Conservation (phyloP, 768 basidiomycete genomes). For the Dacryopinax spathularia region DNA sequence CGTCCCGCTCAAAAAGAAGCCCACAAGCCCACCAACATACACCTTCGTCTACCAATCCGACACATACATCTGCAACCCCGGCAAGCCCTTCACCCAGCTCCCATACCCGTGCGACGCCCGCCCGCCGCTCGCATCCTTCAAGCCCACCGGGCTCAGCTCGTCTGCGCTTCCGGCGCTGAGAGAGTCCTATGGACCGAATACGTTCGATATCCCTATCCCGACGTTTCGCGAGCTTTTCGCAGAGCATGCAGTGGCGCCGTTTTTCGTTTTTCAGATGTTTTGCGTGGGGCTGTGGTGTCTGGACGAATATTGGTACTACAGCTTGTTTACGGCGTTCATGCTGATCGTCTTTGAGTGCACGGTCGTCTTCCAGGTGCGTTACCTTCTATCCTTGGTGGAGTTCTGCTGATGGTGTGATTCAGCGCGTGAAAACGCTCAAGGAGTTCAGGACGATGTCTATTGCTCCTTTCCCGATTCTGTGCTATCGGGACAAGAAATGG, state of each 20-base stretch:
- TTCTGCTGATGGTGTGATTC: conserved; percentile 7
- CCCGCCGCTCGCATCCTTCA: conserved; percentile 56
- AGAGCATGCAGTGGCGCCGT: conserved; percentile 95
- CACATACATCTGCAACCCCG: conserved; percentile 61
- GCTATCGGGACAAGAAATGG: conserved; percentile 73
- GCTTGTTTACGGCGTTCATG: conserved; percentile 96
- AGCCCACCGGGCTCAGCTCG: conserved; percentile 36
- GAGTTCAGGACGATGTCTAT: conserved; percentile 98
- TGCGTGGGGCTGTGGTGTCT: conserved; percentile 95
- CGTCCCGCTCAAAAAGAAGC: conserved; percentile 53
- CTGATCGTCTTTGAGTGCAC: conserved; percentile 96
- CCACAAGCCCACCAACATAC: conserved; percentile 43
- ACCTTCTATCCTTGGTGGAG: background rate
- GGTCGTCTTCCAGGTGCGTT: conserved; percentile 86
- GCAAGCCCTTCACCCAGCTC: conserved; percentile 54
- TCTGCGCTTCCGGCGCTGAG: conserved; percentile 38
- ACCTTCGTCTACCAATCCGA: conserved; percentile 92
- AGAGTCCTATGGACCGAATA: conserved; percentile 76
- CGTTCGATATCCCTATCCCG: conserved; percentile 94
- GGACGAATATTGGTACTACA: conserved; percentile 98
- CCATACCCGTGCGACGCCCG: conserved; percentile 72
- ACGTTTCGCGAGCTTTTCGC: conserved; percentile 81
- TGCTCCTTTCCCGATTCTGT: conserved; percentile 73
- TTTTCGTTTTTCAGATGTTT: conserved; percentile 98
- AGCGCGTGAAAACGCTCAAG: conserved; percentile 85